A percentile compares a stretch with the other conserved stretches of the same genome.
Evolutionary conservation across 441 rosid species (phyloP).

Genomic region (Populus hybrid): DNA sequence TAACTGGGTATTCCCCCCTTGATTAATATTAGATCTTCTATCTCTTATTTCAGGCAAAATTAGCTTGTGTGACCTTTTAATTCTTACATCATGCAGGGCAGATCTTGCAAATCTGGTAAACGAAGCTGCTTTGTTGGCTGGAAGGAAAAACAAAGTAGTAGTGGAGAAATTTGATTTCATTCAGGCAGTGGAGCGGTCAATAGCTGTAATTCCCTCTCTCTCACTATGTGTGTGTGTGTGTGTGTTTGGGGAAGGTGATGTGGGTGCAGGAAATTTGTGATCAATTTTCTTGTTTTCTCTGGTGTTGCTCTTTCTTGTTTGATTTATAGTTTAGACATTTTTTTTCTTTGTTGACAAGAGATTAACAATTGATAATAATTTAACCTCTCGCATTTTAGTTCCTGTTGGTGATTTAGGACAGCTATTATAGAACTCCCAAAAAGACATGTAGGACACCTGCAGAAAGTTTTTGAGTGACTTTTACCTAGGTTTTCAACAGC

Average conservation of each 20-base stretch:
- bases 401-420: background rate
- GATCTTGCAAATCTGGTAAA: constrained; percentile 98
- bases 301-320: background rate
- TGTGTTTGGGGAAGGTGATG: background rate
- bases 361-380: background rate
- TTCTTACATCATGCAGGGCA: constrained; percentile 56
- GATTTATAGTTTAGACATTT: background rate
- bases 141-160: constrained; percentile 68
- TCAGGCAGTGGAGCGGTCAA: constrained; percentile 89
- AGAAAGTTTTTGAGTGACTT: background rate
- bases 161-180: constrained; percentile 90
- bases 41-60: background rate
- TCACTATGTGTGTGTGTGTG: background rate
- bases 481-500: background rate
- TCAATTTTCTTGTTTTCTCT: background rate
- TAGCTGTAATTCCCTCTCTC: constrained; percentile 62
- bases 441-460: background rate
- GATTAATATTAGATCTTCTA: constrained; percentile 24
- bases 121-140: constrained; percentile 98
- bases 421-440: background rate
- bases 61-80: constrained; percentile 13
- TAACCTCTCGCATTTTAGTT: background rate
- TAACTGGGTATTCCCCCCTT: constrained; percentile 50
- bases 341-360: background rate
- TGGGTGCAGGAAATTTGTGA: background rate